phyloP scores from a whole-genome alignment of 176 grass and related monocot genomes.

The Phoenix roebelenii region DNA sequence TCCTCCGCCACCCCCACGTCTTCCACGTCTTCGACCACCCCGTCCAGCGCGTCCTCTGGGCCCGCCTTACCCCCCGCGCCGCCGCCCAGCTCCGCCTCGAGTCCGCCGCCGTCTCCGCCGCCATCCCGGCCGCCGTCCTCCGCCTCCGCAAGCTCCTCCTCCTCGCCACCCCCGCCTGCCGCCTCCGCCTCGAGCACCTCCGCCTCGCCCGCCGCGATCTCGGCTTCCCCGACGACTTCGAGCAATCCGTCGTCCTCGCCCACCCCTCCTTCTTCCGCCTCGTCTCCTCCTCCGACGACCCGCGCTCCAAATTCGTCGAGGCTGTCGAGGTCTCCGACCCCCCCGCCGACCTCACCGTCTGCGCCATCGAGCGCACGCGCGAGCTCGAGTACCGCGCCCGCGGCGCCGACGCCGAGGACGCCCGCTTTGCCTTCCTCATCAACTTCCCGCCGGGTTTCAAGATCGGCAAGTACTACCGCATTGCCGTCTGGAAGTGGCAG shows the following conservation, averaged over 20 bases:
- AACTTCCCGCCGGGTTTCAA: slow-evolving; percentile 87
- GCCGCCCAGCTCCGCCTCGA: slow-evolving; percentile 32
- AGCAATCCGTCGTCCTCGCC: slow-evolving; percentile 54
- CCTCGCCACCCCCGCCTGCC: slow-evolving; percentile 41
- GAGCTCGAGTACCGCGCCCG: slow-evolving; percentile 67
- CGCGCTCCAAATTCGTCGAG: slow-evolving; percentile 54
- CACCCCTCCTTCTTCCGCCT: slow-evolving; percentile 60
- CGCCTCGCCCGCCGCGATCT: slow-evolving; percentile 55
- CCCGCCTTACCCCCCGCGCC: slow-evolving; percentile 64
- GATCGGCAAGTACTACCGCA: slow-evolving; percentile 86
- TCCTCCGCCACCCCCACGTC: slow-evolving; percentile 69
- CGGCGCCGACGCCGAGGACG: slow-evolving; percentile 49
- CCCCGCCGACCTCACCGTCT: slow-evolving; percentile 35
- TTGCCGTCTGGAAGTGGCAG: slow-evolving; percentile 90
- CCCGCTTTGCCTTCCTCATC: slow-evolving; percentile 69
- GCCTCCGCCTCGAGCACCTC: slow-evolving; percentile 75
- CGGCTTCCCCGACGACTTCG: slow-evolving; percentile 72
- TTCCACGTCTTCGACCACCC: slow-evolving; percentile 95
- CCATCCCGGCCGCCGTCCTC: slow-evolving; percentile 26
- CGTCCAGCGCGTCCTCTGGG: slow-evolving; percentile 69
- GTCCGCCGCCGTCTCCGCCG: slow-evolving; percentile 26
- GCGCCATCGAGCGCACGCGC: slow-evolving; percentile 49
- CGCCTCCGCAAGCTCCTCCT: slow-evolving; percentile 74
- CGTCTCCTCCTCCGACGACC: slow-evolving; percentile 23
- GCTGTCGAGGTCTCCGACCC: slow-evolving; percentile 21